Base-by-base conservation (phyloP, 108 stramenopile species). In the Schizochytrium sp. region DNA sequence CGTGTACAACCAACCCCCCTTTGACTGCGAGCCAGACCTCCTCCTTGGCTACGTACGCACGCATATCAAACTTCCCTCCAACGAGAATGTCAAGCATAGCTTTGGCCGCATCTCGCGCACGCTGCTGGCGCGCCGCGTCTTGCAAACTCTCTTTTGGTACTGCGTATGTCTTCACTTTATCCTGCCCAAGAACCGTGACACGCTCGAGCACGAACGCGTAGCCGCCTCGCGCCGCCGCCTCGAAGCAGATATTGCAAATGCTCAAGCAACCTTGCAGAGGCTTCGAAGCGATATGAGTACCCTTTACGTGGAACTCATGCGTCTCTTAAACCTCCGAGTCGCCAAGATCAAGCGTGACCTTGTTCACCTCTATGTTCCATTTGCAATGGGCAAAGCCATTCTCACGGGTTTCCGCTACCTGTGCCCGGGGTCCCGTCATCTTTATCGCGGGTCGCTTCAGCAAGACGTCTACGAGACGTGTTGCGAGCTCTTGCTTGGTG, bases 291-390 rank as follows among this genome's bases (percentile, higher is more conserved):
- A 83, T 53, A 43, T 83, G 43, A 53, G 48, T 34, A 28, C 23
- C 23, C 76, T 28, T 4, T 83, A 83, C 51, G 28, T 83, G 8
- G 12, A 28, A 23, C 76, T 83, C 48, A 83, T 83, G 51, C 63
- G 63, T 41, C 34, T 69, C 14, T 69, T 69, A 18, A 28, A 69
- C 34, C 4, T 12, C 12, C 12, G 23, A 12, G 45, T 83, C n/a
- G 48, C 45, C n/a, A 83, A 47, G 3, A 83, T 83, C 76, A 83
- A 90, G 87, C 90, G 89, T 48, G 94, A 94, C 58, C 89, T 94
- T 51, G 91, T 94, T 72, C 93, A 93, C 92, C 88, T 87, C 58
- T 92, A 93, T 87, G 91, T 92, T 72, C 94, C 94, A 5, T 94
- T 92, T 51, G 60, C 91, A 4, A 34, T 94, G 19, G 90, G 92